These are phyloP conservation scores for Zygosaccharomyces sapae DNA, from an alignment of 1,139 yeast species.

Conservation along the genomic window DNA sequence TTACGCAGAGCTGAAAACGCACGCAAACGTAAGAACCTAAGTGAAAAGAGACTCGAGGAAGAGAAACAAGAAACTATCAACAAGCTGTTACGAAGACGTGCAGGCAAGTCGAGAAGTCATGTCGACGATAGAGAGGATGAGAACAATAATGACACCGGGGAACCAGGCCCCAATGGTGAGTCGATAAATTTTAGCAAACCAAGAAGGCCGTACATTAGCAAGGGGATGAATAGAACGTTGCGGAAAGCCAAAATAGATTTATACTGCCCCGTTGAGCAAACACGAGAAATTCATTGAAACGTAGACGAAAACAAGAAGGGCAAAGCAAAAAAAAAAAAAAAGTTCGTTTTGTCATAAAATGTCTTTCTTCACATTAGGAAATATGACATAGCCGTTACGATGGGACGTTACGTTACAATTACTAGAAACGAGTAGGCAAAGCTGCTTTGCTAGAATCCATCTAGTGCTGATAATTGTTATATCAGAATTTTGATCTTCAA, in stretches of 20 bases:
- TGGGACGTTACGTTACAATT: not conserved
- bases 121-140: constrained; percentile 42
- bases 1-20: constrained; percentile 83
- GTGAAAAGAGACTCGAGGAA: constrained; percentile 79
- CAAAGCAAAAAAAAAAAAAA: no score
- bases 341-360: constrained; percentile 2
- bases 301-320: no score
- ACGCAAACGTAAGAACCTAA: constrained; percentile 79
- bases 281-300: no score
- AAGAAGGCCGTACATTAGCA: constrained; percentile 28
- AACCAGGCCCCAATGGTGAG: constrained; percentile 16
- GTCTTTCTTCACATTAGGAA: not conserved
- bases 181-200: constrained; percentile 36
- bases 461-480: no score
- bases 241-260: constrained; percentile 19
- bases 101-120: constrained; percentile 54
- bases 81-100: constrained; percentile 77
- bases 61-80: constrained; percentile 90
- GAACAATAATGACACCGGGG: constrained; percentile 32
- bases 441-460: no score
- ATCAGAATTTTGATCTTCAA: no score
- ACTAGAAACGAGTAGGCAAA: not conserved
- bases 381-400: not conserved
- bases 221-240: constrained; percentile 28
- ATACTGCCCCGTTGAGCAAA: constrained; percentile 20